Percentiles rank a stretch among this genome's conserved stretches.
Evolutionary conservation across 2,329 filamentous ascomycete genomes (phyloP).

Genomic region (Hymenoscyphus occultus): DNA sequence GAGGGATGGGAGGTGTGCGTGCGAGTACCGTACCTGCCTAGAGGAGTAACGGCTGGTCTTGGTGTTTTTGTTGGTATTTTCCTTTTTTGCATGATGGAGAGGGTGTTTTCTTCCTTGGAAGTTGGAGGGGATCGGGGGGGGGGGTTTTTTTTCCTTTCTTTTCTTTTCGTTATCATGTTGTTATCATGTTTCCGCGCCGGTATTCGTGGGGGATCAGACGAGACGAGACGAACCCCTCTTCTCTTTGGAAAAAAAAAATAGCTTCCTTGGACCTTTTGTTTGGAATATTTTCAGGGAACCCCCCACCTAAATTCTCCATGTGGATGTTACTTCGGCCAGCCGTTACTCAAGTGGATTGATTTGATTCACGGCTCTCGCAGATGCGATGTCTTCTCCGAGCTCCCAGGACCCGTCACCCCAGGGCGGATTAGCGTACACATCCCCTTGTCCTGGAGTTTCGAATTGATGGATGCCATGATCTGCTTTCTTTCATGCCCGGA

Average conservation of each 20-base stretch:
- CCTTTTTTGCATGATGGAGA: neutral
- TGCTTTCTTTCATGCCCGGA: neutral
- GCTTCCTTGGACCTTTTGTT: neutral
- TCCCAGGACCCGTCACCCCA: neutral
- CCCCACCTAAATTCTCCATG: constrained; percentile 1
- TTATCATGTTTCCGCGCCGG: neutral
- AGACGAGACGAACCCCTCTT: no score
- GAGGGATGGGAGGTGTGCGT: neutral
- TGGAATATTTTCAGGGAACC: neutral
- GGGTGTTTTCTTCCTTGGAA: neutral
- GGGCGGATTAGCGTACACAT: neutral
- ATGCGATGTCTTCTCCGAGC: neutral
- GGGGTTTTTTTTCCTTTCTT: no score
- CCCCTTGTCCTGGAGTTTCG: neutral
- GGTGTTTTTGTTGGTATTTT: neutral
- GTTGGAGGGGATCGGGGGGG: neutral
- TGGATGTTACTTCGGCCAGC: neutral
- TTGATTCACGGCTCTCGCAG: neutral
- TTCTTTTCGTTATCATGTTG: neutral
- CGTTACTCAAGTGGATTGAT: neutral
- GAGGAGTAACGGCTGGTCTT: neutral
- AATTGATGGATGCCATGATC: neutral
- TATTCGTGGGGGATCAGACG: neutral
- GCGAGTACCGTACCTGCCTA: neutral
- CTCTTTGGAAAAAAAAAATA: no score